Percentiles rank a stretch among this genome's conserved stretches.
Conservation (phyloP, 2,329 filamentous ascomycete species). For the Xylaria sp. region DNA sequence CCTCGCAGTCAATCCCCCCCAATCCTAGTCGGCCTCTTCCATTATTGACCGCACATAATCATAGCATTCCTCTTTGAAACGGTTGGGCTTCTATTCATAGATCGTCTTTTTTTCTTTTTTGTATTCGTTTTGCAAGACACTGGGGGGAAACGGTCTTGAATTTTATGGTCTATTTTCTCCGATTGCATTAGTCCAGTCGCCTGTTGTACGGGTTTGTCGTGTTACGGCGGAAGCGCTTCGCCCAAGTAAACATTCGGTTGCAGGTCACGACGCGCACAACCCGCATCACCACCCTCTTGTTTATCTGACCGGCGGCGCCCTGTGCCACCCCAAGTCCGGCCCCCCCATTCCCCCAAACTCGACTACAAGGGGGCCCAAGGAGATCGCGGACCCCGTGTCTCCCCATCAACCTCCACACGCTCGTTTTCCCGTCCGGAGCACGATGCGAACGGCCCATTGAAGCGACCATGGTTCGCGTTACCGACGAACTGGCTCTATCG, state of each 20-base stretch:
- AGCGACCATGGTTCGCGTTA: constrained; percentile 79
- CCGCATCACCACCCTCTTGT: constrained; percentile 17
- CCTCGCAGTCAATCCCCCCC: not conserved
- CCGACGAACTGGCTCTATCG: constrained; percentile 76
- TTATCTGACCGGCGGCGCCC: constrained; percentile 22
- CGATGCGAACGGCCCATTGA: constrained; percentile 46
- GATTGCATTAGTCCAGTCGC: constrained; percentile 9
- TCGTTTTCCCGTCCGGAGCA: constrained; percentile 30
- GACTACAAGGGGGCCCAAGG: not conserved
- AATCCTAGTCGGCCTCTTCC: not conserved
- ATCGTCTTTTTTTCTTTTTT: not conserved
- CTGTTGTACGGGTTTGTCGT: not conserved
- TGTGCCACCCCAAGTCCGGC: constrained; percentile 5
- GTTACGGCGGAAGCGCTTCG: not conserved
- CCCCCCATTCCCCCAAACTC: not conserved
- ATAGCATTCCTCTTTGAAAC: not conserved
- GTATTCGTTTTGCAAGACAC: not conserved
- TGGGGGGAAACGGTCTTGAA: not conserved
- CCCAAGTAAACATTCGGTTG: constrained; percentile 29
- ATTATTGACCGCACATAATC: not conserved
- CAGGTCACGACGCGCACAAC: constrained; percentile 28
- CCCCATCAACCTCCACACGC: constrained; percentile 17
- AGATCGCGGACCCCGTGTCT: constrained; percentile 6
- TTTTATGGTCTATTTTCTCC: not conserved
- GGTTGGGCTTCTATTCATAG: not conserved